These are phyloP conservation scores for Pleurotus tuber-regium DNA, from an alignment of 768 basidiomycete genomes.

Conservation along the genomic window DNA sequence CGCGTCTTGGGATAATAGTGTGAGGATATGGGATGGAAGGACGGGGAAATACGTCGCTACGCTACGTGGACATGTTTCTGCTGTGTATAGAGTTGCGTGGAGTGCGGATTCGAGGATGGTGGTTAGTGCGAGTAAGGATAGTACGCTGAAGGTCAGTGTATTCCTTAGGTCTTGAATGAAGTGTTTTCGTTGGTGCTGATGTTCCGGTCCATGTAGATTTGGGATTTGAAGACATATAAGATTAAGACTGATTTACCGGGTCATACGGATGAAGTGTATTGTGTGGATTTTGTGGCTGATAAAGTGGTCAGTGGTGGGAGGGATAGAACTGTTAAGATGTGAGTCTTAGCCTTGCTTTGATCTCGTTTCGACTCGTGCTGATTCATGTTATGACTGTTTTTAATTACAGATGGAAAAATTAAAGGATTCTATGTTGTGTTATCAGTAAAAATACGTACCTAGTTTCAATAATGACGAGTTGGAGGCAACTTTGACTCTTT, in stretches of 20 bases:
- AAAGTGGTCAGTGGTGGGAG: slow-evolving; percentile 98
- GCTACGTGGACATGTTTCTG: slow-evolving; percentile 88
- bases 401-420: slow-evolving; percentile 21
- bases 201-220: too few species aligned
- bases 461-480: too few species aligned
- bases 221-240: slow-evolving; percentile 97
- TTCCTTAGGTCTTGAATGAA: background rate
- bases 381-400: background rate
- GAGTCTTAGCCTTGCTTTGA: slow-evolving; percentile 26
- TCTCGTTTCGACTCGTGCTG: background rate
- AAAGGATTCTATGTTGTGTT: too few species aligned
- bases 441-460: too few species aligned
- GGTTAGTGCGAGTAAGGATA: slow-evolving; percentile 94
- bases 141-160: slow-evolving; percentile 81
- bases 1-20: slow-evolving; percentile 87
- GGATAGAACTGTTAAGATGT: slow-evolving; percentile 94
- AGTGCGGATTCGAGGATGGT: slow-evolving; percentile 90
- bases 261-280: slow-evolving; percentile 97
- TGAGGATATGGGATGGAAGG: slow-evolving; percentile 88
- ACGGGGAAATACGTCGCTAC: slow-evolving; percentile 89
- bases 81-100: slow-evolving; percentile 95
- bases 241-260: slow-evolving; percentile 92
- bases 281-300: slow-evolving; percentile 98
- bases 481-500: too few species aligned
- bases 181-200: background rate